Conservation (phyloP, 176 grass and related monocot species). For the Tillandsia leiboldiana region DNA sequence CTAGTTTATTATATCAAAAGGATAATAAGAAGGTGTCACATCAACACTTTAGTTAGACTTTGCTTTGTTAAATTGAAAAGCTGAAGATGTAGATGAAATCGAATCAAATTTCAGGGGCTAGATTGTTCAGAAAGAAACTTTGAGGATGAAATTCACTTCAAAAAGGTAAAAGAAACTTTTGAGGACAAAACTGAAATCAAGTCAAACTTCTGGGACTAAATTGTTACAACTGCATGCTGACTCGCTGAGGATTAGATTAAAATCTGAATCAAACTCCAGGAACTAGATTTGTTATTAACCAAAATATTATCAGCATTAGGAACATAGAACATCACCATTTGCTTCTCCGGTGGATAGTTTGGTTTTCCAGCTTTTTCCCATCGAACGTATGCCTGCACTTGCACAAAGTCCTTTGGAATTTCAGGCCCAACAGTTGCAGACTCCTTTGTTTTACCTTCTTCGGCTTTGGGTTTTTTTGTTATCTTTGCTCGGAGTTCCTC, state of each 20-base stretch:
- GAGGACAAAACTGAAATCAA: no score
- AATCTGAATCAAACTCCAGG: no score
- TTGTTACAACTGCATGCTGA: no score
- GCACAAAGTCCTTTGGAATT: constrained; percentile 67
- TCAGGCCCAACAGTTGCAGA: constrained; percentile 19
- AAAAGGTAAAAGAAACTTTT: no score
- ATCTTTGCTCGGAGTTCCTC: constrained; percentile 64
- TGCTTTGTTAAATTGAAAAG: no score
- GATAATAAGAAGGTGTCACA: not conserved
- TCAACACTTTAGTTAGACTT: no score
- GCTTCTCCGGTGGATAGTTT: constrained; percentile 75
- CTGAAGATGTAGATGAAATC: no score
- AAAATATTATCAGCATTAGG: not conserved
- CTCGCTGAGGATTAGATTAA: no score
- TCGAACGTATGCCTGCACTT: constrained; percentile 78
- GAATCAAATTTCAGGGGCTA: not conserved
- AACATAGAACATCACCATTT: constrained; percentile 42
- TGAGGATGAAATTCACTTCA: no score
- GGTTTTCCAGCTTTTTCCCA: constrained; percentile 95
- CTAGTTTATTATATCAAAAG: not conserved
- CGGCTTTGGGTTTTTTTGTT: constrained; percentile 53
- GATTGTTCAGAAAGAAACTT: not conserved
- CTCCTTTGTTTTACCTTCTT: constrained; percentile 22
- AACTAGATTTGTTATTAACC: not conserved
- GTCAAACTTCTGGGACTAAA: no score